A percentile compares a stretch with the other conserved stretches of the same genome.
Evolutionary conservation across 169 alveolate genomes (phyloP).

Genomic region (Plasmodium knowlesi): DNA sequence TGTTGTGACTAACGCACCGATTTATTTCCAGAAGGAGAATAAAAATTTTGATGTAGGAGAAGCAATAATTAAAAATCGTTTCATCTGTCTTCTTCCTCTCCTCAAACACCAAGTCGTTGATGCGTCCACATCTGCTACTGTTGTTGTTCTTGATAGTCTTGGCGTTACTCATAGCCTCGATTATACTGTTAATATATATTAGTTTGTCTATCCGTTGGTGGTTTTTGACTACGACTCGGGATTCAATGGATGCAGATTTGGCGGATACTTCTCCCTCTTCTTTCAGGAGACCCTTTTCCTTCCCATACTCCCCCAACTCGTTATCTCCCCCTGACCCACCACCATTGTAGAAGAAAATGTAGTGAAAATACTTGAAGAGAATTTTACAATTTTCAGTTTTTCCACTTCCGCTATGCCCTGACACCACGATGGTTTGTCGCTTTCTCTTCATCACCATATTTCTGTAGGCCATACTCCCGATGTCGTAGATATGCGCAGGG

Average conservation of each 20-base stretch:
- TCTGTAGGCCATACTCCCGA: slow-evolving; percentile 78
- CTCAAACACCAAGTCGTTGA: slow-evolving; percentile 93
- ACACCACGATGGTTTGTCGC: slow-evolving; percentile 95
- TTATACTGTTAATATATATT: slow-evolving; percentile 84
- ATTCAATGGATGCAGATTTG: too few species aligned
- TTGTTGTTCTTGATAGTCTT: slow-evolving; percentile 97
- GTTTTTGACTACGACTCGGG: background rate
- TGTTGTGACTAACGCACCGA: slow-evolving; percentile 90
- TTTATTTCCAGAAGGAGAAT: slow-evolving; percentile 93
- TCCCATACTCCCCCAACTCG: slow-evolving; percentile 8
- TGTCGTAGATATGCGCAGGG: slow-evolving; percentile 76
- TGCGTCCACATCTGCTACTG: slow-evolving; percentile 98
- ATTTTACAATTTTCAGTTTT: slow-evolving; percentile 98
- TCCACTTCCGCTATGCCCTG: slow-evolving; percentile 99
- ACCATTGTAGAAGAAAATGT: slow-evolving; percentile 76
- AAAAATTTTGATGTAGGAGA: slow-evolving; percentile 31
- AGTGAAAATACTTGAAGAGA: slow-evolving; percentile 85
- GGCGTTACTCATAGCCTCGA: slow-evolving; percentile 99
- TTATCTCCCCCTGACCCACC: slow-evolving; percentile 11
- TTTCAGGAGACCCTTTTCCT: background rate
- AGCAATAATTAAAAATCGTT: slow-evolving; percentile 91
- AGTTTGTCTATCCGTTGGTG: slow-evolving; percentile 57
- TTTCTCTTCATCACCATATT: slow-evolving; percentile 72
- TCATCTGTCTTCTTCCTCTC: slow-evolving; percentile 88
- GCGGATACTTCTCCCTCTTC: background rate